A percentile compares a stretch with the other conserved stretches of the same genome.
phyloP scores from a whole-genome alignment of 2,329 filamentous ascomycete genomes.

The Cordyceps militaris region DNA sequence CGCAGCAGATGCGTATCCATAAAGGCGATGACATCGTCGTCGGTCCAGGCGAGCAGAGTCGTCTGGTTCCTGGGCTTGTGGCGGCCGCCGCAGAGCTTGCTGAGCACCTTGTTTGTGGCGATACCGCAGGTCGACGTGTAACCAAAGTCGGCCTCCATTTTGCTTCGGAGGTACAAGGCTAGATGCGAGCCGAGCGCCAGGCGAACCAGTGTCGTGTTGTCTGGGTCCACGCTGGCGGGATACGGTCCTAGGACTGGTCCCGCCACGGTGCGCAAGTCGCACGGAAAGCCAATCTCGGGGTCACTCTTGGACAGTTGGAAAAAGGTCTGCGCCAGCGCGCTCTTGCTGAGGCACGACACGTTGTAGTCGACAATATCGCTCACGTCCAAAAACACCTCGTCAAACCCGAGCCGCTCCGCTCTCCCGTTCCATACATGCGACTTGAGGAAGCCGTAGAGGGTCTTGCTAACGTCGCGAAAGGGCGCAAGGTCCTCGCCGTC shows the following conservation, averaged over 20 bases:
- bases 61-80: constrained; percentile 89
- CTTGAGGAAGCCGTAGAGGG: constrained; percentile 65
- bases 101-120: constrained; percentile 77
- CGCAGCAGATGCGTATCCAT: constrained; percentile 70
- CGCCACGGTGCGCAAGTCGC: constrained; percentile 61
- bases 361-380: constrained; percentile 86
- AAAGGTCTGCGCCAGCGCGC: constrained; percentile 62
- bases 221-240: constrained; percentile 20
- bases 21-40: constrained; percentile 54
- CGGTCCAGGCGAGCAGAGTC: constrained; percentile 63
- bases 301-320: constrained; percentile 69
- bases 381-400: constrained; percentile 76
- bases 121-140: constrained; percentile 87
- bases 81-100: constrained; percentile 75
- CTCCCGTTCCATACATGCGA: constrained; percentile 70
- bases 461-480: constrained; percentile 82
- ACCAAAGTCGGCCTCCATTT: constrained; percentile 67
- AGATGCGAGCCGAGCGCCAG: constrained; percentile 76
- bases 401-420: constrained; percentile 79
- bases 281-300: constrained; percentile 72
- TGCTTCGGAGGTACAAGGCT: constrained; percentile 63
- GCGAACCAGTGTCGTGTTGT: constrained; percentile 44
- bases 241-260: constrained; percentile 46
- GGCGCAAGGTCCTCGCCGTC: constrained; percentile 79
- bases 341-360: constrained; percentile 57